These are phyloP conservation scores for Magnaporthiopsis incrustans DNA, from an alignment of 2,329 filamentous ascomycete species.

Conservation along the genomic window DNA sequence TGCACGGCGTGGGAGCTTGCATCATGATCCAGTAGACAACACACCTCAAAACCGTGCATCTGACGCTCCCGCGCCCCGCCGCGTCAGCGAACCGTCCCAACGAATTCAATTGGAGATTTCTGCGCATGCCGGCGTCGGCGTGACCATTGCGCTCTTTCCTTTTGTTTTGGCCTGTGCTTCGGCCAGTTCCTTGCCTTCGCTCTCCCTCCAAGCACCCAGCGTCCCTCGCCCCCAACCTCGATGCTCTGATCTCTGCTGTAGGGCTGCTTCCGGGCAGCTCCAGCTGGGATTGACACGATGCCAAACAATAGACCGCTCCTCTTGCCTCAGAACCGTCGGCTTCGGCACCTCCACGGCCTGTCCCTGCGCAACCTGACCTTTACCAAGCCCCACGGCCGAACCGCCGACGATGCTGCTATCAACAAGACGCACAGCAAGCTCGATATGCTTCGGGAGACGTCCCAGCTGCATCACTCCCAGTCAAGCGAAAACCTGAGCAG, in stretches of 20 bases:
- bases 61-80: not conserved
- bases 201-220: not conserved
- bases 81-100: not conserved
- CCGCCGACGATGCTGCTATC: conserved; percentile 71
- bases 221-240: not conserved
- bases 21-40: not conserved
- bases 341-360: conserved; percentile 81
- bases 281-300: not conserved
- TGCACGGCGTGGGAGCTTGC: not conserved
- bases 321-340: conserved; percentile 69
- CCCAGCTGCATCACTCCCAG: conserved; percentile 45
- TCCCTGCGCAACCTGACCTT: conserved; percentile 81
- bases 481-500: conserved; percentile 38
- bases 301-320: conserved; percentile 23
- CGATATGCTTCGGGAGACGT: conserved; percentile 36
- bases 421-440: conserved; percentile 64
- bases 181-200: not conserved
- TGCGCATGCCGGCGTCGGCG: not conserved
- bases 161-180: not conserved
- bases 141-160: not conserved
- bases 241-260: not conserved
- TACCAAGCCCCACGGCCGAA: conserved; percentile 44
- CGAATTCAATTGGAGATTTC: not conserved
- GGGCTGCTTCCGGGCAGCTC: not conserved
- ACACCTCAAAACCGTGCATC: not conserved